Conservation (phyloP, 164 flowering plant species). For the Cinnamomum chago region DNA sequence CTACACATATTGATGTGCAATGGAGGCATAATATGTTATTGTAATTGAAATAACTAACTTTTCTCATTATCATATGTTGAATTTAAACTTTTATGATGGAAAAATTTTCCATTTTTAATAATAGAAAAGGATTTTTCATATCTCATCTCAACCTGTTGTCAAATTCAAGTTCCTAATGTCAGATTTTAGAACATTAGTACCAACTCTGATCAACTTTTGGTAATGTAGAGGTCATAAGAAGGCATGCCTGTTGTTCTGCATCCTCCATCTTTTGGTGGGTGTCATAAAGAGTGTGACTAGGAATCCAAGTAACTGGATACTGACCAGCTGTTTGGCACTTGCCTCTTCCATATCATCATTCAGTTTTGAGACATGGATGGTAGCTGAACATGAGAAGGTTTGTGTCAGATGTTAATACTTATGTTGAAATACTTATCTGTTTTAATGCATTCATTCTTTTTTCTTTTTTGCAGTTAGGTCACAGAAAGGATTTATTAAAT, state of each 20-base stretch:
- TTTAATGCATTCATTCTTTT: background rate
- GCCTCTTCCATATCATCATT: constrained; percentile 69
- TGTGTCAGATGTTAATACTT: constrained; percentile 16
- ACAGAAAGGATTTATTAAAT: constrained; percentile 60
- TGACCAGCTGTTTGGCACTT: constrained; percentile 59
- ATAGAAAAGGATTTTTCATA: no score
- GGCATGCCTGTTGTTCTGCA: constrained; percentile 57
- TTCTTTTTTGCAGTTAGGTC: constrained; percentile 49
- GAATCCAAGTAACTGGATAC: constrained; percentile 52
- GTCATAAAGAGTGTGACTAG: constrained; percentile 52
- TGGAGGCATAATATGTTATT: no score
- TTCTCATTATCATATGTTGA: no score
- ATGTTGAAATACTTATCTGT: background rate
- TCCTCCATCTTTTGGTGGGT: constrained; percentile 65
- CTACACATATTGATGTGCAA: background rate
- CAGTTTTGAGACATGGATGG: constrained; percentile 88
- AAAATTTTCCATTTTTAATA: background rate
- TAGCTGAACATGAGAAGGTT: constrained; percentile 86
- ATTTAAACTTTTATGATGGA: background rate
- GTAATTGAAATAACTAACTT: no score
- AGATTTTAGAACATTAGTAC: background rate
- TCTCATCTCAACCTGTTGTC: background rate
- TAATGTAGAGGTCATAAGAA: constrained; percentile 76
- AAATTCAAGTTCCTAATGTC: background rate
- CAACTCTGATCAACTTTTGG: background rate